A percentile compares a stretch with the other conserved stretches of the same genome.
These are phyloP conservation scores for Lasiodiplodia theobromae DNA, from an alignment of 2,329 filamentous ascomycete species.

Conservation along the genomic window DNA sequence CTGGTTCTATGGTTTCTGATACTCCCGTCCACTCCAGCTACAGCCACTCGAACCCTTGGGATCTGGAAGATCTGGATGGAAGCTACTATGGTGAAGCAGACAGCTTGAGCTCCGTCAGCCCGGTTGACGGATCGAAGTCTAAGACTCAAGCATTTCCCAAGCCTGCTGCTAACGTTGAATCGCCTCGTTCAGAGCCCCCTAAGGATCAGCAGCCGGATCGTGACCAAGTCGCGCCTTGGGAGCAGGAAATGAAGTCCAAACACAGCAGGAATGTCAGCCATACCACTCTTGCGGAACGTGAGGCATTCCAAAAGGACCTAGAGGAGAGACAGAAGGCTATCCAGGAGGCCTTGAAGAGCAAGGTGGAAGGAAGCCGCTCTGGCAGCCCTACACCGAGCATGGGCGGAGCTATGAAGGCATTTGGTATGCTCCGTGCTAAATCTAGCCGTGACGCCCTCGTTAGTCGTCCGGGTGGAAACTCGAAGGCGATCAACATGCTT, in stretches of 20 bases:
- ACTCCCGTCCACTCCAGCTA: slow-evolving; percentile 57
- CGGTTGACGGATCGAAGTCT: slow-evolving; percentile 40
- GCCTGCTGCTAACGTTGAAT: slow-evolving; percentile 4
- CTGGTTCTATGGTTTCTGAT: slow-evolving; percentile 37
- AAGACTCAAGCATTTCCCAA: slow-evolving; percentile 29
- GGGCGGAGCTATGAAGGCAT: slow-evolving; percentile 58
- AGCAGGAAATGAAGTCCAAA: slow-evolving; percentile 55
- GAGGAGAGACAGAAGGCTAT: slow-evolving; percentile 74
- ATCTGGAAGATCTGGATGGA: slow-evolving; percentile 59
- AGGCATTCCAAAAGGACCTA: slow-evolving; percentile 77
- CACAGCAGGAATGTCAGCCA: slow-evolving; percentile 59
- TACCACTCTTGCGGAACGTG: slow-evolving; percentile 63
- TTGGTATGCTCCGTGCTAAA: slow-evolving; percentile 71
- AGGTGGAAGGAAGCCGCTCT: slow-evolving; percentile 65
- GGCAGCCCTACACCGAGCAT: slow-evolving; percentile 44
- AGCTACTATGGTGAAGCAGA: slow-evolving; percentile 45
- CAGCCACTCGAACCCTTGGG: slow-evolving; percentile 62
- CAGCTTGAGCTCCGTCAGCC: slow-evolving; percentile 46
- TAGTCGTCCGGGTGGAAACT: slow-evolving; percentile 54
- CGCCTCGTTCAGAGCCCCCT: not conserved
- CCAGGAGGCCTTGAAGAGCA: slow-evolving; percentile 74
- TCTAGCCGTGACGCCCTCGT: slow-evolving; percentile 72
- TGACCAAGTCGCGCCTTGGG: slow-evolving; percentile 46
- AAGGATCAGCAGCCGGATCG: not conserved
- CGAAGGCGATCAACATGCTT: slow-evolving; percentile 68